phyloP scores from a whole-genome alignment of 1,284 basidiomycete species.

The Microbotryum violaceum region DNA sequence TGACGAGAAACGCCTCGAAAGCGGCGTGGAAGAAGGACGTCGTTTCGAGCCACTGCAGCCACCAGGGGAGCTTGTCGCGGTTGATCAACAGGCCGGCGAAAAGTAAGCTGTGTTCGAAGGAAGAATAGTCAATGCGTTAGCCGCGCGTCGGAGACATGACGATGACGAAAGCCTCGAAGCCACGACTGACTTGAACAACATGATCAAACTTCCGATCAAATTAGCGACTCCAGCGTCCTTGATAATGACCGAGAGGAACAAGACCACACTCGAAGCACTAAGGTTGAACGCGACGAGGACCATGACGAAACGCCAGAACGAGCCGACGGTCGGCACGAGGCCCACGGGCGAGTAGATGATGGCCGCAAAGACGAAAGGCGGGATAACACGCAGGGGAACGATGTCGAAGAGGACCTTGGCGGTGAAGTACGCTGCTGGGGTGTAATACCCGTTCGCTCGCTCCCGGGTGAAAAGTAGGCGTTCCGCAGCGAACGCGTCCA shows the following conservation, averaged over 20 bases:
- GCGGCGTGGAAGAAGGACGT: constrained; percentile 98
- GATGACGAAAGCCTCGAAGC: not conserved
- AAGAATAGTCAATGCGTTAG: not conserved
- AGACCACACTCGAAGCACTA: constrained; percentile 80
- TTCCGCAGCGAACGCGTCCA: constrained; percentile 88
- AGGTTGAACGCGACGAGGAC: constrained; percentile 91
- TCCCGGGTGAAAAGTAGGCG: constrained; percentile 93
- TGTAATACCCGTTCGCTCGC: constrained; percentile 93
- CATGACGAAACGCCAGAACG: constrained; percentile 97
- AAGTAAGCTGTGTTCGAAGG: constrained; percentile 55
- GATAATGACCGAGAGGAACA: constrained; percentile 82
- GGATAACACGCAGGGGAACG: constrained; percentile 83
- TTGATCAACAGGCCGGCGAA: constrained; percentile 95
- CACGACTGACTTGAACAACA: constrained; percentile 86
- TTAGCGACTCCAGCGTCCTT: constrained; percentile 79
- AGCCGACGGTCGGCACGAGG: constrained; percentile 75
- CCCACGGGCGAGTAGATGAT: constrained; percentile 91
- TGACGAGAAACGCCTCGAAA: constrained; percentile 90
- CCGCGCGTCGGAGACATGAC: too few species aligned
- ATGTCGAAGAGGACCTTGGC: constrained; percentile 97
- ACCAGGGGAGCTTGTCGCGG: constrained; percentile 66
- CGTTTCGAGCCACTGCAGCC: constrained; percentile 76
- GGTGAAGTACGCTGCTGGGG: constrained; percentile 87
- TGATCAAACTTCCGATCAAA: constrained; percentile 83
- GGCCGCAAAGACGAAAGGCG: constrained; percentile 85